These are phyloP conservation scores for Trichoderma sp. DNA, from an alignment of 2,329 filamentous ascomycete genomes.

Conservation along the genomic window DNA sequence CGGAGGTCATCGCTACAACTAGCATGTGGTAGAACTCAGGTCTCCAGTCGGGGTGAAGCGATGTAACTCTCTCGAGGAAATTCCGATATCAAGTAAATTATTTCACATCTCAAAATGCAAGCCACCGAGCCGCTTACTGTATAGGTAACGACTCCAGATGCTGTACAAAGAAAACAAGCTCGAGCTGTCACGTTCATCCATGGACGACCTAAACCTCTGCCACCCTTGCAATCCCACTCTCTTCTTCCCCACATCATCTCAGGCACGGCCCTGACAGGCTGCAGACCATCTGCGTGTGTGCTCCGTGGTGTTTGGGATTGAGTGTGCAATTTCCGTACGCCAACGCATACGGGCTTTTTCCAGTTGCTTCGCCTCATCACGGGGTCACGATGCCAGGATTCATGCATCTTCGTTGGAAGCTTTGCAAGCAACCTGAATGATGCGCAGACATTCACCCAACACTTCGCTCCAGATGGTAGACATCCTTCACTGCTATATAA, in stretches of 20 bases:
- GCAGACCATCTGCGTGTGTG: background rate
- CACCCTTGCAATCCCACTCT: background rate
- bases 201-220: too few relatives aligned
- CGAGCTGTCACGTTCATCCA: background rate
- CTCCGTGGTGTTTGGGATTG: conserved; percentile 21
- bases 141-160: background rate
- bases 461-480: background rate
- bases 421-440: background rate
- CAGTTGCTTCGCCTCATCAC: conserved; percentile 18
- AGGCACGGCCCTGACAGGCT: background rate
- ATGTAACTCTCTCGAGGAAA: background rate
- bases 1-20: background rate
- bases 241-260: conserved; percentile 16
- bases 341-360: conserved; percentile 9
- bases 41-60: background rate
- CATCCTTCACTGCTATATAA: background rate
- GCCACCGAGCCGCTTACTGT: background rate
- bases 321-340: conserved; percentile 22
- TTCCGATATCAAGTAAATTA: too few relatives aligned
- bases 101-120: background rate
- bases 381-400: background rate
- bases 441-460: background rate
- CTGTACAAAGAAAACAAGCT: background rate
- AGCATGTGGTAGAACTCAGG: background rate
- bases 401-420: background rate